phyloP scores from a whole-genome alignment of 352 stramenopile species.

The Globisporangium cystogenes region DNA sequence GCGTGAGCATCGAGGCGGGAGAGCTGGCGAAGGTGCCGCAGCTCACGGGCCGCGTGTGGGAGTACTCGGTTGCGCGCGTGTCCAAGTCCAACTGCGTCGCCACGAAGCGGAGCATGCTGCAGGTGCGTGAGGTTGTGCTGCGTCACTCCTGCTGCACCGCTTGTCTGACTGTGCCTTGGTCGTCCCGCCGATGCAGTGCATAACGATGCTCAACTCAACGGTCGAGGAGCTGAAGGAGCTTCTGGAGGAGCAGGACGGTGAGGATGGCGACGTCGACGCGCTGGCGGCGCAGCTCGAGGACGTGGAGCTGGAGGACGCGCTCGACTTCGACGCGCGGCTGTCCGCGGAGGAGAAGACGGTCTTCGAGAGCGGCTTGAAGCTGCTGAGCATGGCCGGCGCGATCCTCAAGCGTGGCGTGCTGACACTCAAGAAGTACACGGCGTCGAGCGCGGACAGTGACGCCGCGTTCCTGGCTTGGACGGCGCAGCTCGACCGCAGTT shows the following conservation, averaged over 20 bases:
- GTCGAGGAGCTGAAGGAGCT: conserved; percentile 79
- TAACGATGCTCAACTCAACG: conserved; percentile 79
- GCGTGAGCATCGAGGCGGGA: conserved; percentile 30
- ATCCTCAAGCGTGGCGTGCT: conserved; percentile 81
- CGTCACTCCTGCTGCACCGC: neutral
- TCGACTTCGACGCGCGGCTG: conserved; percentile 72
- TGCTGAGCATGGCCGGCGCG: conserved; percentile 66
- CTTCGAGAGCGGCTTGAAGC: conserved; percentile 57
- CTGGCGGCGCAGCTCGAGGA: conserved; percentile 26
- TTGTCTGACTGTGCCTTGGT: neutral
- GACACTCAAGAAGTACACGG: conserved; percentile 69
- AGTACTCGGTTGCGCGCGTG: conserved; percentile 56
- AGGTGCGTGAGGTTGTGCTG: conserved; percentile 26
- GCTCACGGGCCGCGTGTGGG: conserved; percentile 79
- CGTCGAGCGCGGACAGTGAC: conserved; percentile 35
- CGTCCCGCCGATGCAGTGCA: conserved; percentile 25
- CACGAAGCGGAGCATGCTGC: conserved; percentile 82
- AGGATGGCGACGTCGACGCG: conserved; percentile 17
- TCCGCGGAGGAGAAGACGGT: conserved; percentile 58
- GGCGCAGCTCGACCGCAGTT: conserved; percentile 52
- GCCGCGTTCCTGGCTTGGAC: conserved; percentile 66
- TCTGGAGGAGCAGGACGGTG: conserved; percentile 37
- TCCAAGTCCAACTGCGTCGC: conserved; percentile 86
- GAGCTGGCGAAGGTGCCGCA: conserved; percentile 57
- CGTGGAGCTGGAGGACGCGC: conserved; percentile 61